Percentiles rank a stretch among this genome's conserved stretches.
phyloP scores from a whole-genome alignment of 2,329 filamentous ascomycete species.

The Trichophaea hybrida region DNA sequence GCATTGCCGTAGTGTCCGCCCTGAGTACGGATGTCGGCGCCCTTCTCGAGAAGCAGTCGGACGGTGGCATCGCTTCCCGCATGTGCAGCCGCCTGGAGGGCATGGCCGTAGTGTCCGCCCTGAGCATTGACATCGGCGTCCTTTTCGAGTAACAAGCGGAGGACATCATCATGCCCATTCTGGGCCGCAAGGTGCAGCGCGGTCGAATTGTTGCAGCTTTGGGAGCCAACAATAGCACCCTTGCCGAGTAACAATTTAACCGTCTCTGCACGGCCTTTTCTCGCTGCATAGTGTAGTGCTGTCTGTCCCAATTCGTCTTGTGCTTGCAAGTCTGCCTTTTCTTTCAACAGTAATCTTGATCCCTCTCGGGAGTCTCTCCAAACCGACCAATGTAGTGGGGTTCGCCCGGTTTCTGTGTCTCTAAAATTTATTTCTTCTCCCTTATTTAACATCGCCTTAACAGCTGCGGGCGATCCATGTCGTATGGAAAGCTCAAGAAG shows the following conservation, averaged over 20 bases:
- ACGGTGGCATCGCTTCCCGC: slow-evolving; percentile 2
- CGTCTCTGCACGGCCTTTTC: slow-evolving; percentile 9
- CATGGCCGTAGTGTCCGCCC: background rate
- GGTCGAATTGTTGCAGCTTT: slow-evolving; percentile 13
- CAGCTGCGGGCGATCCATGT: background rate
- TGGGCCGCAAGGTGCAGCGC: slow-evolving; percentile 15
- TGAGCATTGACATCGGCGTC: slow-evolving; percentile 11
- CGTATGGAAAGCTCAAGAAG: background rate
- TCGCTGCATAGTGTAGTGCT: slow-evolving; percentile 18
- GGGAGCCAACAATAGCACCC: slow-evolving; percentile 7
- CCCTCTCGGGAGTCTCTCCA: background rate
- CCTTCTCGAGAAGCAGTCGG: slow-evolving; percentile 6
- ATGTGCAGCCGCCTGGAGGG: background rate
- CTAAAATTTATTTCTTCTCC: background rate
- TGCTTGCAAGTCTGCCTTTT: slow-evolving; percentile 2
- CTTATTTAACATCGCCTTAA: background rate
- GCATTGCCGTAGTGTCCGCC: slow-evolving; percentile 10
- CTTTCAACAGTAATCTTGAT: background rate
- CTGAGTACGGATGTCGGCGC: background rate
- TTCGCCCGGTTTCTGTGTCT: background rate
- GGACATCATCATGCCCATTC: slow-evolving; percentile 8
- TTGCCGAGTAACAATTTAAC: slow-evolving; percentile 12
- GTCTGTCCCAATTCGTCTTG: slow-evolving; percentile 15
- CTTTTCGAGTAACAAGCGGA: slow-evolving; percentile 9
- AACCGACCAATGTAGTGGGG: background rate